These are phyloP conservation scores for Senna siamea DNA, from an alignment of 306 rosid genomes.

Conservation along the genomic window DNA sequence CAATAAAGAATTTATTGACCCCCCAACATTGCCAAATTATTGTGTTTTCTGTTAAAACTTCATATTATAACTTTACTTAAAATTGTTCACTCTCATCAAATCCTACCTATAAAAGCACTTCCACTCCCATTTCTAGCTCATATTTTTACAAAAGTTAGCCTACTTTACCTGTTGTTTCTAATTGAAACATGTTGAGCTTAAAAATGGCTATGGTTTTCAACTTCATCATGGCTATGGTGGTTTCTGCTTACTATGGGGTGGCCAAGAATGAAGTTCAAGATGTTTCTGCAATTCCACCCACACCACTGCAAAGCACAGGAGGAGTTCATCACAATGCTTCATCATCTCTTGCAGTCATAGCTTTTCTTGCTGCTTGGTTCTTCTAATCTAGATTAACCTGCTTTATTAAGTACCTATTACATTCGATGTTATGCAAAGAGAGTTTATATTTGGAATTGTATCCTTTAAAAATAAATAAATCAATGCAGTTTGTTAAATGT, in stretches of 20 bases:
- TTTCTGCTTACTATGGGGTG: constrained; percentile 38
- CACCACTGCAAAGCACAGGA: constrained; percentile 58
- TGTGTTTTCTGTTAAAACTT: constrained; percentile 15
- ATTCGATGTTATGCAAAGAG: not conserved
- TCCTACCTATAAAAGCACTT: constrained; percentile 36
- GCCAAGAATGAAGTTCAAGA: constrained; percentile 47
- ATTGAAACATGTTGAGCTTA: constrained; percentile 35
- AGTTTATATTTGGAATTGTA: not conserved
- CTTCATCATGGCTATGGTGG: constrained; percentile 47
- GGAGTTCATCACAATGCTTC: constrained; percentile 44
- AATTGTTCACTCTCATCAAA: constrained; percentile 31
- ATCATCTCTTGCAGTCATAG: constrained; percentile 42
- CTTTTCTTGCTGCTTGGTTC: constrained; percentile 51
- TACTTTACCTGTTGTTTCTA: constrained; percentile 3
- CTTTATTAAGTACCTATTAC: not conserved
- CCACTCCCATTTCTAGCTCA: constrained; percentile 33
- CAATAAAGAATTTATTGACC: too few species aligned
- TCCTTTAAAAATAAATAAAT: too few species aligned
- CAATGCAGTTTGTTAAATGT: too few species aligned
- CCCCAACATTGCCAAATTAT: too few species aligned
- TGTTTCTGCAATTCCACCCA: constrained; percentile 58
- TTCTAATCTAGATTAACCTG: constrained; percentile 29
- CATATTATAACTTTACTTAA: constrained; percentile 42
- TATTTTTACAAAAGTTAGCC: constrained; percentile 1
- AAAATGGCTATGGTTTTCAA: constrained; percentile 42